Evolutionary conservation across 805 yeast species (phyloP), one percentile per base, ranked within the genome.

Genomic region (Kurtzmaniella cleridarum): DNA sequence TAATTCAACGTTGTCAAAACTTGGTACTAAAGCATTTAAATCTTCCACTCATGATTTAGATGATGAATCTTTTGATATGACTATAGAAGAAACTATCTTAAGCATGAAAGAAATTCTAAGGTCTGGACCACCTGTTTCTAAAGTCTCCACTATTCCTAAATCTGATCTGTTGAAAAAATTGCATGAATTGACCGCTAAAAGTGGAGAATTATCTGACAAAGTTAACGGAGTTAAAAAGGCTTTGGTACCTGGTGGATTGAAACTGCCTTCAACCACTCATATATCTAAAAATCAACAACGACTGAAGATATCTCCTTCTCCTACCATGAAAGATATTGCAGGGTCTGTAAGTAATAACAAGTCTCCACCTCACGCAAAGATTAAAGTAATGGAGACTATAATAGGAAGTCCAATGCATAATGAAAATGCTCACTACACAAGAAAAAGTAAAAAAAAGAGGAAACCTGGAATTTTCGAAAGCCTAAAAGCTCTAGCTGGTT

Each of bases 151-250:
- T 9, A 36, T 49, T 31, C 52, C 32, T 15, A 51, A 57, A 30
- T 60, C 67, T 2, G 57, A 51, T 16, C 64, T 70, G 12, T 48
- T 60, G 11, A 49, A 55, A 31, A 57, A 47, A 38, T 44, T 66
- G 13, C 66, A 61, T 28, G 66, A 58, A 26, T 44, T 64, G 24
- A 53, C 57, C 30, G 35, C 46, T 23, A 54, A 46, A 35, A 50
- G 57, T 7, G 43, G 29, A 35, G 34, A 41, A 7, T 40, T 47
- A 17, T 44, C 43, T 7, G 40, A 42, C 3, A 49, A 46, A 9
- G 30, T 42, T 3, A 30, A 32, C 6, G 20, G 34, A 23, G 34
- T 41, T 32, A 38, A 35, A 11, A 34, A 27, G 29, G 33, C 39
- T 11, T 23, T 39, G 34, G 36, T 39, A 8, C 32, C 39, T 15